Conservation (phyloP, 371 early-diverging fungal genomes). For the Rhizopus sp. region DNA sequence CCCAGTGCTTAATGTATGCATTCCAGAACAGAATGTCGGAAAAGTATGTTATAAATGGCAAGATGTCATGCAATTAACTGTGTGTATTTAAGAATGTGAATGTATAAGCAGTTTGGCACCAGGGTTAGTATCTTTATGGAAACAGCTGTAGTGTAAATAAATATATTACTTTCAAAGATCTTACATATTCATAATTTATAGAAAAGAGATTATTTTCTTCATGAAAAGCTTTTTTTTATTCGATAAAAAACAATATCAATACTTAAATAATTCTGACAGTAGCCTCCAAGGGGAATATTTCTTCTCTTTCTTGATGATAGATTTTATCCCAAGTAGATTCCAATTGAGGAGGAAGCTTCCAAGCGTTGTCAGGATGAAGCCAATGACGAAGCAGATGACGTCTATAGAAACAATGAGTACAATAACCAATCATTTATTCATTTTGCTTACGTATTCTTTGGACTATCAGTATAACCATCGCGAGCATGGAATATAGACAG, state of each 20-base stretch:
- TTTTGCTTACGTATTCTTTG: constrained; percentile 24
- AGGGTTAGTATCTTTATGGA: too few relatives aligned
- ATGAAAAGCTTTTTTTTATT: background rate
- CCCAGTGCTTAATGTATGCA: too few relatives aligned
- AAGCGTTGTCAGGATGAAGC: constrained; percentile 35
- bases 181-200: background rate
- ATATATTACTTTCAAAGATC: too few relatives aligned
- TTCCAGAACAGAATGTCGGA: too few relatives aligned
- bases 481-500: constrained; percentile 39
- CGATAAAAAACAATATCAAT: background rate
- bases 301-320: constrained; percentile 27
- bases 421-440: background rate
- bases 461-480: constrained; percentile 30
- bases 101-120: too few relatives aligned
- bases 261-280: constrained; percentile 21
- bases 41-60: too few relatives aligned
- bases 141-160: too few relatives aligned
- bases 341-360: constrained; percentile 31
- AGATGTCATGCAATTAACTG: too few relatives aligned
- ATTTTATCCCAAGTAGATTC: constrained; percentile 25
- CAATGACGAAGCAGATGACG: constrained; percentile 39
- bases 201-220: too few relatives aligned
- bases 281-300: constrained; percentile 31
- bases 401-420: background rate
- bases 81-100: too few relatives aligned